Conservation (phyloP, 441 rosid genomes). For the Populus tomentosa region DNA sequence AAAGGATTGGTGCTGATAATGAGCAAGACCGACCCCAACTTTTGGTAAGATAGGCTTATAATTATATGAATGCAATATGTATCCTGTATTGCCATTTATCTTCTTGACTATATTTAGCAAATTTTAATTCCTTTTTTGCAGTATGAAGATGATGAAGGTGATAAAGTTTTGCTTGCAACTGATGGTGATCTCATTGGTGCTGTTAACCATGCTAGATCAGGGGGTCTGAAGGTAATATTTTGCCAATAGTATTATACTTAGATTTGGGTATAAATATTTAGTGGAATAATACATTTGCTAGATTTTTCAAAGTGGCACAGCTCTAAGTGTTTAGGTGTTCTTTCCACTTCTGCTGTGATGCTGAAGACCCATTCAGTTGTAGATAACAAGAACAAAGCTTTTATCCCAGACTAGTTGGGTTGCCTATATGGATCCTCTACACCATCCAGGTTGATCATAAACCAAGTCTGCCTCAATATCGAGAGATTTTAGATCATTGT, state of each 20-base stretch:
- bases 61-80: neutral
- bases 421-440: neutral
- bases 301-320: neutral
- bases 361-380: neutral
- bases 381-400: neutral
- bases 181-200: slow-evolving; percentile 74
- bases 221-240: slow-evolving; percentile 51
- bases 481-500: neutral
- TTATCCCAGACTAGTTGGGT: neutral
- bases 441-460: too few species aligned
- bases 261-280: neutral
- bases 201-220: slow-evolving; percentile 51
- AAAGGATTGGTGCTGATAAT: slow-evolving; percentile 47
- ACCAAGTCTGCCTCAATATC: neutral
- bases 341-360: neutral
- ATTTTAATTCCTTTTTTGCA: slow-evolving; percentile 27
- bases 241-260: neutral
- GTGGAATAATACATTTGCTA: neutral
- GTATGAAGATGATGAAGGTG: slow-evolving; percentile 92
- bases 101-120: neutral
- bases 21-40: slow-evolving; percentile 47
- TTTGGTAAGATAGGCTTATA: slow-evolving; percentile 40
- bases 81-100: neutral
- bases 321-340: neutral
- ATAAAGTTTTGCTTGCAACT: slow-evolving; percentile 54